Evolutionary conservation across 352 stramenopile genomes (phyloP), one percentile per base, ranked within the genome.

Genomic region (Phytophthora multivora): DNA sequence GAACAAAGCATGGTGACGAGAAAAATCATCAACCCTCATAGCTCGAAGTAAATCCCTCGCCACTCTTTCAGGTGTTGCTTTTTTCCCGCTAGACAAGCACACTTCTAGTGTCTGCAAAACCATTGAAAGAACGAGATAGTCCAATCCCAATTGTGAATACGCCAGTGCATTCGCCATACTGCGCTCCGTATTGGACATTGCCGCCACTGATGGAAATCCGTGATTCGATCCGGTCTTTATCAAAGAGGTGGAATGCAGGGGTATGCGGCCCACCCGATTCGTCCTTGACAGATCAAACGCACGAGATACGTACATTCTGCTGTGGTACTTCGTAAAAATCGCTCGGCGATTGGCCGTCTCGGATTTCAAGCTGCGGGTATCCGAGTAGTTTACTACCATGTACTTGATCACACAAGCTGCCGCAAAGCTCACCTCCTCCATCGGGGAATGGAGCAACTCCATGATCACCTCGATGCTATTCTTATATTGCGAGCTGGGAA

Each of bases 311-410:
- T 94, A 96, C 38, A 92, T 65, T n/a, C 75, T 78, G 39, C 81
- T 78, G 60, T 92, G 87, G 46, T 93, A 90, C 59, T 93, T 92
- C 1, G 87, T 89, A 49, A 96, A 96, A 21, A 94, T 83, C 23
- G 85, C 79, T 33, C 84, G 83, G 16, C 87, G 85, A 57, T 96
- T 96, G 38, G 86, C 80, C 10, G 83, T 88, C 57, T 96, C 87
- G 2, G 86, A 91, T 59, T 93, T 96, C 55, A 94, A 78, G 41
- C 84, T 96, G 30, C 81, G 73, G 18, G 86, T 91, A 58, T 91
- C 83, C n/a, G 87, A 93, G 69, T 94, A 96, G 63, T 96, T 96
- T 58, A 96, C 80, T 40, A 93, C 85, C 87, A 96, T 94, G 55
- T 91, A 93, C 73, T 94, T 93, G 65, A 96, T 80, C 48, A 93